A percentile compares a stretch with the other conserved stretches of the same genome.
Evolutionary conservation across 1,284 basidiomycete genomes (phyloP).

Genomic region (Gymnopus androsaceus): DNA sequence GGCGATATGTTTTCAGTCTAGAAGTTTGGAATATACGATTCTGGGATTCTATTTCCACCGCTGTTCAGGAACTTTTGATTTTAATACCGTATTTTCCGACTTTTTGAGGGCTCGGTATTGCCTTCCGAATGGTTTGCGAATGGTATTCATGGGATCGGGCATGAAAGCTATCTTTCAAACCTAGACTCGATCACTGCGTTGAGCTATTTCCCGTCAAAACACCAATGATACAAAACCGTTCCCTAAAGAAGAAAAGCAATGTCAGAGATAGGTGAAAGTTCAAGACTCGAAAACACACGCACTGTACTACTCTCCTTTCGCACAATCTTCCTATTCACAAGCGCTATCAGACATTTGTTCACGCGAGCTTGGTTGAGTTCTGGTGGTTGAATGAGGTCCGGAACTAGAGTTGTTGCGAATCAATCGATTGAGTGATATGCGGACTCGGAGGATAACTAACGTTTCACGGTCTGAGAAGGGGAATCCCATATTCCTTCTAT

Average conservation of each 20-base stretch:
- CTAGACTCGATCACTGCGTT: constrained; percentile 28
- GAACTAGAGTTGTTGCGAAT: constrained; percentile 49
- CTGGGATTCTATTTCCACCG: no score
- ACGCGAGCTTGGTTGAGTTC: constrained; percentile 87
- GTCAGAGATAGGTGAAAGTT: background rate
- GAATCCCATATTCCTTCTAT: constrained; percentile 69
- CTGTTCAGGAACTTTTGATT: no score
- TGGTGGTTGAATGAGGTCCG: constrained; percentile 77
- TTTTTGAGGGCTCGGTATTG: no score
- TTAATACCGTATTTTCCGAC: no score
- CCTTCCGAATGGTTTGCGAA: no score
- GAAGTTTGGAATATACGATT: no score
- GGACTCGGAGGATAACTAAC: constrained; percentile 35
- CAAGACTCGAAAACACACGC: constrained; percentile 22
- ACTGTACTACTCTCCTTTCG: constrained; percentile 74
- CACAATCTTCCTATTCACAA: constrained; percentile 87
- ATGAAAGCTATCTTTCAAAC: no score
- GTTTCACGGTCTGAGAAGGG: constrained; percentile 52
- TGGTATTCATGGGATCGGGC: no score
- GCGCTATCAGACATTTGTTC: constrained; percentile 90
- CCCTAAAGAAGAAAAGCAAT: constrained; percentile 36
- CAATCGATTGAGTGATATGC: background rate
- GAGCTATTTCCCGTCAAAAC: no score
- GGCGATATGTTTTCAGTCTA: no score
- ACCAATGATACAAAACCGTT: constrained; percentile 50